These are phyloP conservation scores for Exophiala xenobiotica DNA, from an alignment of 2,329 filamentous ascomycete genomes.

Conservation along the genomic window DNA sequence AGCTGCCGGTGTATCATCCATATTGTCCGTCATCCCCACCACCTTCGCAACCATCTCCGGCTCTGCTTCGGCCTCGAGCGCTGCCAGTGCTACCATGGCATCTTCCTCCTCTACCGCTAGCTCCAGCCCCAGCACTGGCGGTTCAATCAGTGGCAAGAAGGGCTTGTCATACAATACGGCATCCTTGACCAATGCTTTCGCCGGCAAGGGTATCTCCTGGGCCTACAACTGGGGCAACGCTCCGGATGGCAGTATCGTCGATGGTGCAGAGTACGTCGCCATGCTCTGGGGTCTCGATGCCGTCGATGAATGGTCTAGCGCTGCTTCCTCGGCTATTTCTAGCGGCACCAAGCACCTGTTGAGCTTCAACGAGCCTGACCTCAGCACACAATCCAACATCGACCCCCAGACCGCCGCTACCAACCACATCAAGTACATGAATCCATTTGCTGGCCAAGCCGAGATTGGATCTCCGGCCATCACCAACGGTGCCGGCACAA, in stretches of 20 bases:
- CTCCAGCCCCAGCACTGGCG: slow-evolving; percentile 17
- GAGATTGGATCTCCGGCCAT: slow-evolving; percentile 45
- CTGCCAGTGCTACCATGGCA: not conserved
- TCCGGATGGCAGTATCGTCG: slow-evolving; percentile 34
- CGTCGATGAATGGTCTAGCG: slow-evolving; percentile 38
- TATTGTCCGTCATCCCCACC: slow-evolving; percentile 12
- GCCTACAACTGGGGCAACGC: slow-evolving; percentile 47
- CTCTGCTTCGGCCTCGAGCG: slow-evolving; percentile 7
- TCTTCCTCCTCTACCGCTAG: slow-evolving; percentile 17
- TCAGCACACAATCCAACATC: slow-evolving; percentile 40
- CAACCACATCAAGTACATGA: slow-evolving; percentile 41
- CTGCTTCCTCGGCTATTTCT: slow-evolving; percentile 32
- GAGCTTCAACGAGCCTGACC: slow-evolving; percentile 51
- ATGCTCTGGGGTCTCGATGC: slow-evolving; percentile 45
- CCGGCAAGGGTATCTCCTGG: slow-evolving; percentile 39
- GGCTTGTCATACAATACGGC: slow-evolving; percentile 45
- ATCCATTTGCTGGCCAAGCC: slow-evolving; percentile 38
- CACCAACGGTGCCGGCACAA: slow-evolving; percentile 37
- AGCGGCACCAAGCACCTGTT: slow-evolving; percentile 40
- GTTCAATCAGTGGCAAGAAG: slow-evolving; percentile 32
- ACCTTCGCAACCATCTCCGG: slow-evolving; percentile 25
- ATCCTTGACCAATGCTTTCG: slow-evolving; percentile 36
- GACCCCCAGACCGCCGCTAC: slow-evolving; percentile 38
- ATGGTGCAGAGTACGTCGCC: slow-evolving; percentile 44
- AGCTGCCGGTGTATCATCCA: not conserved